phyloP scores from a whole-genome alignment of 257 asterid genomes.

The Agastache rugosa region DNA sequence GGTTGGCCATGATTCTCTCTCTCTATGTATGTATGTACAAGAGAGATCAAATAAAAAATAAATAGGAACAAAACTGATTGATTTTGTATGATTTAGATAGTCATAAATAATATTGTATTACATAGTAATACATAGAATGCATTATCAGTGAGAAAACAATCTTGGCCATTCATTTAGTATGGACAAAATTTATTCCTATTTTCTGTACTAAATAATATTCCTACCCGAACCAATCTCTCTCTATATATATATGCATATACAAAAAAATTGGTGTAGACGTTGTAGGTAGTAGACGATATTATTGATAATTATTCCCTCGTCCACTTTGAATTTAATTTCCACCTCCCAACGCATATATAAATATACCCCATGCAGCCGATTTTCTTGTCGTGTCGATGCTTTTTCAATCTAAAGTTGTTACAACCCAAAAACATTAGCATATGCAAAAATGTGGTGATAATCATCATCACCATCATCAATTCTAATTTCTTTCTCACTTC shows the following conservation, averaged over 20 bases:
- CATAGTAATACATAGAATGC: too few relatives aligned
- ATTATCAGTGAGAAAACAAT: too few relatives aligned
- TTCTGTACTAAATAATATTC: too few relatives aligned
- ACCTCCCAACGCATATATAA: constrained; percentile 23
- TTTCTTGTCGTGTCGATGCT: constrained; percentile 55
- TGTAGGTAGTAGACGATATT: constrained; percentile 30
- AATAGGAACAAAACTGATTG: too few relatives aligned
- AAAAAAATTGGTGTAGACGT: background rate
- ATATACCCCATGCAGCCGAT: constrained; percentile 42
- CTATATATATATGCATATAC: too few relatives aligned
- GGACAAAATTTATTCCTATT: too few relatives aligned
- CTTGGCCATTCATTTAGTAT: too few relatives aligned
- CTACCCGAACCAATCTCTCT: too few relatives aligned
- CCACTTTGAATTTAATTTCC: constrained; percentile 41
- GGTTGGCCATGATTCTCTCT: constrained; percentile 40
- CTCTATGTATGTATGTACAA: too few relatives aligned
- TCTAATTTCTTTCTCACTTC: background rate
- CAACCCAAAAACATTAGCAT: constrained; percentile 37
- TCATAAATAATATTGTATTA: too few relatives aligned
- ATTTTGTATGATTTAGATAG: too few relatives aligned
- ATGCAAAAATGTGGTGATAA: constrained; percentile 37
- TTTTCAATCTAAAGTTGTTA: constrained; percentile 40
- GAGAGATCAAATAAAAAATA: too few relatives aligned
- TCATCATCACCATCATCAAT: constrained; percentile 6
- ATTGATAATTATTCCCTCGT: constrained; percentile 41